Percentiles rank a stretch among this genome's conserved stretches.
phyloP scores from a whole-genome alignment of 805 yeast genomes.

The Starmerella bombi region DNA sequence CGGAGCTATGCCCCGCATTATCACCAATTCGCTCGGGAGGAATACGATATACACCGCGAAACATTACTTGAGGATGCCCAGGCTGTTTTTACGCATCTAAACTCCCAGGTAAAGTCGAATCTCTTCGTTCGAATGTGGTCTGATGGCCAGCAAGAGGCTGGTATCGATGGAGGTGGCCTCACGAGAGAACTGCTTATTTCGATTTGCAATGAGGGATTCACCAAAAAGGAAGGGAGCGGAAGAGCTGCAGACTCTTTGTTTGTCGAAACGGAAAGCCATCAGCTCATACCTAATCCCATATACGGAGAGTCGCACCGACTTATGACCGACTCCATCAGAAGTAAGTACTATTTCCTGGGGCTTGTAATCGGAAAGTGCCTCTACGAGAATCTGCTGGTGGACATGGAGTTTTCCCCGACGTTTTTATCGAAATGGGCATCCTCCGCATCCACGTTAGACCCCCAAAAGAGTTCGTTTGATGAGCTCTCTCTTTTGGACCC shows the following conservation, averaged over 20 bases:
- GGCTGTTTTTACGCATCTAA: constrained; percentile 40
- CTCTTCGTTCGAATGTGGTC: constrained; percentile 57
- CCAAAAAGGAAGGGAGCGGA: not conserved
- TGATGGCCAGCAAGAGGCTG: constrained; percentile 66
- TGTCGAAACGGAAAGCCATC: constrained; percentile 37
- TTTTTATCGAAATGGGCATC: constrained; percentile 53
- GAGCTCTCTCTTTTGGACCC: constrained; percentile 62
- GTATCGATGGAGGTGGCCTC: constrained; percentile 94
- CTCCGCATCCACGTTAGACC: constrained; percentile 26
- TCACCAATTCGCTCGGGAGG: not conserved
- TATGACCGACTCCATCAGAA: constrained; percentile 4
- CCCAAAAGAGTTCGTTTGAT: constrained; percentile 46
- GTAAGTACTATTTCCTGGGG: constrained; percentile 51
- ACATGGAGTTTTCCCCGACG: constrained; percentile 73
- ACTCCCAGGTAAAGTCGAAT: constrained; percentile 43
- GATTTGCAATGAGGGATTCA: constrained; percentile 55
- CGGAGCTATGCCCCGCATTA: not conserved
- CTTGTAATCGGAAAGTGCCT: constrained; percentile 77
- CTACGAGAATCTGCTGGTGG: constrained; percentile 68
- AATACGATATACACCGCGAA: constrained; percentile 42
- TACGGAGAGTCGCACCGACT: constrained; percentile 19
- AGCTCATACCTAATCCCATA: constrained; percentile 58
- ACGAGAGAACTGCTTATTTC: constrained; percentile 80
- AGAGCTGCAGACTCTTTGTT: constrained; percentile 27
- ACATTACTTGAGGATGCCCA: constrained; percentile 64